These are phyloP conservation scores for Citrus medica DNA, from an alignment of 345 rosid species.

Conservation along the genomic window DNA sequence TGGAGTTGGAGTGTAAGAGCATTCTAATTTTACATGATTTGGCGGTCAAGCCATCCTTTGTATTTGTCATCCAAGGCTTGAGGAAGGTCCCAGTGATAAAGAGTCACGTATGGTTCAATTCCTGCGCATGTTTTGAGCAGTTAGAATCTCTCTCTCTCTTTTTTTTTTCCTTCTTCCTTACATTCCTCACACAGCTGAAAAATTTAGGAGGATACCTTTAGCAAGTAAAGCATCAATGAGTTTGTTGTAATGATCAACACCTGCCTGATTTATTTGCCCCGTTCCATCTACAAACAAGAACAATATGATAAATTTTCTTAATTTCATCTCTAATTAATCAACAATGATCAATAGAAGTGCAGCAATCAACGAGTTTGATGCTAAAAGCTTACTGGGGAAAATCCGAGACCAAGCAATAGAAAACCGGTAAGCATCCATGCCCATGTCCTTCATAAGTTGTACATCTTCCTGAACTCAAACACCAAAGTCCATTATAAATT, in stretches of 20 bases:
- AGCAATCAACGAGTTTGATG: background rate
- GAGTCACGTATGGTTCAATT: slow-evolving; percentile 80
- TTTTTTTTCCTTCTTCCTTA: too few relatives aligned
- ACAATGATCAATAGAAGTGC: background rate
- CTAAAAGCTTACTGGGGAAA: slow-evolving; percentile 60
- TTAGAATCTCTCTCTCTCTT: background rate
- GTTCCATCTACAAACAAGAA: slow-evolving; percentile 51
- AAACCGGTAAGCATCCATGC: slow-evolving; percentile 89
- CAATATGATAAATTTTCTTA: background rate
- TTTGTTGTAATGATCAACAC: slow-evolving; percentile 86
- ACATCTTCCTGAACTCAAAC: slow-evolving; percentile 67
- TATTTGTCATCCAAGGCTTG: slow-evolving; percentile 75
- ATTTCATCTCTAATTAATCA: background rate
- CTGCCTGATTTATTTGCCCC: slow-evolving; percentile 78
- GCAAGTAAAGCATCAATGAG: slow-evolving; percentile 79
- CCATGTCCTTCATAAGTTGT: slow-evolving; percentile 89
- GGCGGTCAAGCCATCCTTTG: slow-evolving; percentile 76
- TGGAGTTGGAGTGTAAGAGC: background rate
- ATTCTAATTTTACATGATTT: slow-evolving; percentile 53
- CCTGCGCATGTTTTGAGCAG: slow-evolving; percentile 37
- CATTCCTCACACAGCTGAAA: too few relatives aligned
- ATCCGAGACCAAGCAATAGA: slow-evolving; percentile 96
- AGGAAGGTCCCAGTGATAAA: slow-evolving; percentile 99
- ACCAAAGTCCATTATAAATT: background rate
- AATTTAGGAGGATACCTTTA: slow-evolving; percentile 36